Evolutionary conservation across 2,329 filamentous ascomycete species (phyloP), one percentile per base, ranked within the genome.

Genomic region (Zarea fungicola): DNA sequence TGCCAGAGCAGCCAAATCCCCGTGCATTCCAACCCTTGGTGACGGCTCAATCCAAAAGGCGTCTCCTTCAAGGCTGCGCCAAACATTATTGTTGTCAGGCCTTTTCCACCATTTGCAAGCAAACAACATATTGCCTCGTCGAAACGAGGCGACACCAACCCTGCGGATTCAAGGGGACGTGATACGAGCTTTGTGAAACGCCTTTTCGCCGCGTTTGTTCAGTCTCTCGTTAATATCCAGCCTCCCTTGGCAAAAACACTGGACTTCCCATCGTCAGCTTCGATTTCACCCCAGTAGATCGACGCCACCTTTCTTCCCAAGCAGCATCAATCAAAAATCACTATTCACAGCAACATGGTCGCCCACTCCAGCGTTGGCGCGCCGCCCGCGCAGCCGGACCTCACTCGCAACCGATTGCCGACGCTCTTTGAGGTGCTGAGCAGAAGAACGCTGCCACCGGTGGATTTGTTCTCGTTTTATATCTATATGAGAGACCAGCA

Each of bases 401-500:
- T 80, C 55, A 69, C 71, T 56, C 84, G 93, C 61, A 95, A 95
- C 65, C 81, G 93, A 56, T 80, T 99, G 51, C 93, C 93, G 40
- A 96, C 90, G 1, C 81, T 99, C 44, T 96, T 95, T 65, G 95
- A 99, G 70, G 93, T 99, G 49, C 75, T 99, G 53, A 96, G 89
- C 65, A 84, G 95, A 57, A 84, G 90, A 55, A 99, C 93, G n/a
- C 78, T 95, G 18, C 89, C 95, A 42, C 93, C 93, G 0, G 92
- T 99, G 50, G 95, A 99, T 63, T 77, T 99, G 10, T 99, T 96
- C 69, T 96, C 91, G 2, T 99, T 99, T 74, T 99, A 99, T 71
- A 99, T 99, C 60, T 99, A 96, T 71, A 99, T 99, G 93, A 83
- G 93, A 61, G 95, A 99, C 67, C 91, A 96, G 70, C 93, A 99